Percentiles rank a stretch among this genome's conserved stretches.
Conservation (phyloP, 345 rosid species). For the Lagerstroemia speciosa region DNA sequence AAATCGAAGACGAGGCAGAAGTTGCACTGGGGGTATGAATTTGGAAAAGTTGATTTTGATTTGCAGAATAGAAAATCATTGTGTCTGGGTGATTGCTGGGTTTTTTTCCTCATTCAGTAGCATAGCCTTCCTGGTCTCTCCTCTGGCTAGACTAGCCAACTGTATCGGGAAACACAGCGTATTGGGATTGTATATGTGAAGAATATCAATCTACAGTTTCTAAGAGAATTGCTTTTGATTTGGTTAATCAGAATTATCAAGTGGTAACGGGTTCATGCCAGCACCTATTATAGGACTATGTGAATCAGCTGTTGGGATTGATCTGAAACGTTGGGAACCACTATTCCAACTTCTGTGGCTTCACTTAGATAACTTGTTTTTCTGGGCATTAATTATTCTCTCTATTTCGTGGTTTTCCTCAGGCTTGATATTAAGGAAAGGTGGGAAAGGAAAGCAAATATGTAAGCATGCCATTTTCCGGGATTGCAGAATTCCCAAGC, state of each 20-base stretch:
- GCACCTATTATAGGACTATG: background rate
- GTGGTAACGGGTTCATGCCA: background rate
- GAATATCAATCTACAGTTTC: background rate
- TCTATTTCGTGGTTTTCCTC: background rate
- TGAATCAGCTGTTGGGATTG: background rate
- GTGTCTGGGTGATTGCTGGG: background rate
- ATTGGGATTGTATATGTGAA: background rate
- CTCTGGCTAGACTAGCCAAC: background rate
- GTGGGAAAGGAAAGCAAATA: constrained; percentile 19
- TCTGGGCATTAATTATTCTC: background rate
- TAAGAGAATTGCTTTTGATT: background rate
- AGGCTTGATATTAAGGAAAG: constrained; percentile 23
- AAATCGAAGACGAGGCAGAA: constrained; percentile 7
- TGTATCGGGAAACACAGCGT: background rate
- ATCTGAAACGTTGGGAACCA: background rate
- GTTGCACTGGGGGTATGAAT: constrained; percentile 19
- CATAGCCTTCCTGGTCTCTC: background rate
- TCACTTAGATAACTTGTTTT: background rate
- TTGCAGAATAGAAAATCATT: background rate
- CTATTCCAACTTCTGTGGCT: background rate
- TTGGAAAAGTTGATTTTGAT: background rate
- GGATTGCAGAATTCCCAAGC: background rate
- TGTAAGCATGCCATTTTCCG: background rate
- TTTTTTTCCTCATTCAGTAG: background rate
- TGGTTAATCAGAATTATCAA: background rate